A percentile compares a stretch with the other conserved stretches of the same genome.
These are phyloP conservation scores for Solanum pimpinellifolium DNA, from an alignment of 257 asterid species.

Conservation along the genomic window DNA sequence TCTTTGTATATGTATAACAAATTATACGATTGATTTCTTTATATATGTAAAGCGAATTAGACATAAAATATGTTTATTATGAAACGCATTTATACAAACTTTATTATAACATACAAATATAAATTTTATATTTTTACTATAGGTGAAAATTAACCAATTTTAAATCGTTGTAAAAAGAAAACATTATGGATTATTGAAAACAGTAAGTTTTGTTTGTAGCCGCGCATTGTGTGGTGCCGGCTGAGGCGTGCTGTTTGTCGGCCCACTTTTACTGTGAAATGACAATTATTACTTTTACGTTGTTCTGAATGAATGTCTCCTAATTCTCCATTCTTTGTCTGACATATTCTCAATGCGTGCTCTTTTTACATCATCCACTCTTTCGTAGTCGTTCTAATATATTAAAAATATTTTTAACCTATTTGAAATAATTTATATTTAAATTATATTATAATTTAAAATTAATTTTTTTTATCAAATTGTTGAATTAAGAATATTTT, in stretches of 20 bases:
- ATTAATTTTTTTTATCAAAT: no score
- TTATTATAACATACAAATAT: no score
- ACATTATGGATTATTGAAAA: not conserved
- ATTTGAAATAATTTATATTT: no score
- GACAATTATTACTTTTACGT: not conserved
- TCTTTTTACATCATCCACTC: not conserved
- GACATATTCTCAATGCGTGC: not conserved
- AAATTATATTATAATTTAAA: no score
- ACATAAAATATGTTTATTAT: no score
- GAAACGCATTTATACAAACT: accelerated
- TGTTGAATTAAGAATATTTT: accelerated
- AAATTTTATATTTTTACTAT: no score
- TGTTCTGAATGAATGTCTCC: not conserved
- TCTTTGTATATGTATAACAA: no score
- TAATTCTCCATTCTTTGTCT: not conserved
- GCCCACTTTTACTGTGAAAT: not conserved
- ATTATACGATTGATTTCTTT: no score
- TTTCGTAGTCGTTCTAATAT: no score
- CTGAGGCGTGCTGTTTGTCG: not conserved
- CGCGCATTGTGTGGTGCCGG: not conserved
- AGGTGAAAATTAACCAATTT: accelerated
- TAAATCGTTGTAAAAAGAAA: no score
- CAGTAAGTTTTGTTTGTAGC: not conserved
- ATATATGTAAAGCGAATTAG: no score
- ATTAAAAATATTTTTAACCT: no score